Evolutionary conservation across 495 filamentous ascomycete species (phyloP).

Genomic region (Viridothelium virens): DNA sequence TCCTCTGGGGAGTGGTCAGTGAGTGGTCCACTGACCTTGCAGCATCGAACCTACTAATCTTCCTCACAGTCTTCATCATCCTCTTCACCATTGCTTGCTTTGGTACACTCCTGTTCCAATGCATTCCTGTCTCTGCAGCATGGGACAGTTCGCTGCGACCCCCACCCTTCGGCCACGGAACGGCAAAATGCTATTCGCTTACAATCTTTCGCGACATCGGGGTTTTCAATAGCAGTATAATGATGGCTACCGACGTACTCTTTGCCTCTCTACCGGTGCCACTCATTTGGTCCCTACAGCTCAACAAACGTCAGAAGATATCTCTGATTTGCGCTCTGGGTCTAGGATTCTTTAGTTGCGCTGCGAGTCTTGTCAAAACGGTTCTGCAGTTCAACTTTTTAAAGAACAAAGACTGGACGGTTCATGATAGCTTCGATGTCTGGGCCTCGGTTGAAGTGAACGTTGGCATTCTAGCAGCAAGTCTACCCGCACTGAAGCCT

Average conservation of each 20-base stretch:
- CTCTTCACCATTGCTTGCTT: constrained; percentile 25
- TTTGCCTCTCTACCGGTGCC: constrained; percentile 31
- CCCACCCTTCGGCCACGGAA: constrained; percentile 24
- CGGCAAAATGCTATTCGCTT: constrained; percentile 27
- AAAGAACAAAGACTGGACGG: constrained; percentile 22
- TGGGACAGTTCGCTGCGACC: constrained; percentile 25
- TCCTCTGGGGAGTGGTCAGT: constrained; percentile 29
- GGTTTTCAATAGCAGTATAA: constrained; percentile 28
- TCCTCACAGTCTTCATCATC: constrained; percentile 25
- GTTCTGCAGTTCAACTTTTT: constrained; percentile 26
- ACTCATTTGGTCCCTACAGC: constrained; percentile 29
- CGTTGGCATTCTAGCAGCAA: constrained; percentile 28
- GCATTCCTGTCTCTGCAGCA: constrained; percentile 25
- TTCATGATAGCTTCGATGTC: constrained; percentile 29
- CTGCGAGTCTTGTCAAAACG: constrained; percentile 31
- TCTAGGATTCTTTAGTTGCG: constrained; percentile 31
- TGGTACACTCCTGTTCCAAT: constrained; percentile 30
- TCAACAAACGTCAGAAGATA: constrained; percentile 31
- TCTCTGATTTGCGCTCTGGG: constrained; percentile 27
- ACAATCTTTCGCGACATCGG: constrained; percentile 27
- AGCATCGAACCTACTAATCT: constrained; percentile 1
- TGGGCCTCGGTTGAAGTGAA: constrained; percentile 32
- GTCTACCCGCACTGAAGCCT: constrained; percentile 29
- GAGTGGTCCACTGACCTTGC: neutral
- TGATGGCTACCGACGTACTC: constrained; percentile 31